Percentiles rank a stretch among this genome's conserved stretches.
phyloP scores from a whole-genome alignment of 2,329 filamentous ascomycete genomes.

The Tolypocladium tropicale region DNA sequence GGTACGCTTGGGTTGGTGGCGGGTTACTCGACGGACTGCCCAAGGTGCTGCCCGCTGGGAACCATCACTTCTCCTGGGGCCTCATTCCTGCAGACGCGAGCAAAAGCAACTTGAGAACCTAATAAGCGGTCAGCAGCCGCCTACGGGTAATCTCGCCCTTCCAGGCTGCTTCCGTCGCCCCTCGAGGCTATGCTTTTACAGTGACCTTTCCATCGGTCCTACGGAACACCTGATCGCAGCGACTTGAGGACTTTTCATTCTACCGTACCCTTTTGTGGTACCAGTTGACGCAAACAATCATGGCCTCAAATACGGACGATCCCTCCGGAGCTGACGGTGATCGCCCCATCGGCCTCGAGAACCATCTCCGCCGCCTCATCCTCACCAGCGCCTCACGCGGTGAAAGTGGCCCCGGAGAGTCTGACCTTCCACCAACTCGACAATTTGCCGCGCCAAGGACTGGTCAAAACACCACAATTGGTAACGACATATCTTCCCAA shows the following conservation, averaged over 20 bases:
- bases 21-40: background rate
- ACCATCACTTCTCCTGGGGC: background rate
- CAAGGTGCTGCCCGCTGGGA: background rate
- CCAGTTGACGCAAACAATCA: background rate
- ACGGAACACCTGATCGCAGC: background rate
- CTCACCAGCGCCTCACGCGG: constrained; percentile 34
- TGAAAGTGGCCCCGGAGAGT: background rate
- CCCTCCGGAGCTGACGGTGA: background rate
- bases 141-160: background rate
- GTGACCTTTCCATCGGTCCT: background rate
- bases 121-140: background rate
- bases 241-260: background rate
- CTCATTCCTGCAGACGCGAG: background rate
- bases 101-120: background rate
- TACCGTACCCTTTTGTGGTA: background rate
- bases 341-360: constrained; percentile 32
- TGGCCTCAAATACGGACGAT: background rate
- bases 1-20: background rate
- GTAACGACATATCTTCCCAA: background rate
- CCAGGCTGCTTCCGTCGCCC: background rate
- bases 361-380: constrained; percentile 49
- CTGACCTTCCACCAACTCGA: background rate
- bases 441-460: background rate
- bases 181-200: background rate
- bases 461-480: background rate